Conservation (phyloP, 1,284 basidiomycete genomes). For the Mycosarcoma mackinlayi region DNA sequence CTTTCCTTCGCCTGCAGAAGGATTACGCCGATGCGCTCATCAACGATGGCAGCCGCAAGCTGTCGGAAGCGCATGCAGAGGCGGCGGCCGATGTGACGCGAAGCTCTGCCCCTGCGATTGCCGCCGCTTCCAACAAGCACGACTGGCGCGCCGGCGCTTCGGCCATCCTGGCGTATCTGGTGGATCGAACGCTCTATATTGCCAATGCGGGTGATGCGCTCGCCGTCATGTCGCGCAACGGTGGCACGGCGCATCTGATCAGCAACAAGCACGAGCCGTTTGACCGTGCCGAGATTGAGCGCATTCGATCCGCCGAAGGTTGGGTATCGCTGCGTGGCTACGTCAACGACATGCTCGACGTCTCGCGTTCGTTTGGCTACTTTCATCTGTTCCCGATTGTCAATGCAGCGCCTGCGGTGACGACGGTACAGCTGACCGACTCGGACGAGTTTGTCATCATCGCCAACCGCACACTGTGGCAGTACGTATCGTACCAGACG, state of each 20-base stretch:
- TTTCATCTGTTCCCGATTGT: slow-evolving; percentile 90
- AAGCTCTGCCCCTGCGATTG: slow-evolving; percentile 48
- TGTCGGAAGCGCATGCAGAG: slow-evolving; percentile 48
- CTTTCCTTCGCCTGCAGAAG: slow-evolving; percentile 64
- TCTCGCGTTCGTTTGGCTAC: slow-evolving; percentile 93
- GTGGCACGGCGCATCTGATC: slow-evolving; percentile 81
- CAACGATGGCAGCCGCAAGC: slow-evolving; percentile 52
- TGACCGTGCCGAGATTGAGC: slow-evolving; percentile 82
- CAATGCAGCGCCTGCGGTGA: slow-evolving; percentile 86
- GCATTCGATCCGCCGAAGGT: slow-evolving; percentile 91
- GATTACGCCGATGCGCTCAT: slow-evolving; percentile 64
- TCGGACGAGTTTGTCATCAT: slow-evolving; percentile 97
- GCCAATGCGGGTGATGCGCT: slow-evolving; percentile 91
- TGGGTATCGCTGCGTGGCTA: slow-evolving; percentile 95
- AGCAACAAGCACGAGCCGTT: slow-evolving; percentile 91
- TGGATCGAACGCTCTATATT: slow-evolving; percentile 83
- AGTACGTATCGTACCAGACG: slow-evolving; percentile 91
- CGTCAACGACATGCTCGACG: slow-evolving; percentile 90
- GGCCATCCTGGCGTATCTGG: slow-evolving; percentile 86
- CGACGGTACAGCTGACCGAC: slow-evolving; percentile 78
- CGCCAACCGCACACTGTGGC: slow-evolving; percentile 92
- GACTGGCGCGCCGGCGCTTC: slow-evolving; percentile 73
- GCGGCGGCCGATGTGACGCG: slow-evolving; percentile 34
- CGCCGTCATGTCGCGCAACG: slow-evolving; percentile 83
- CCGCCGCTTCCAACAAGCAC: slow-evolving; percentile 51